Conservation (phyloP, 768 basidiomycete species). For the Boletus reticuloceps region DNA sequence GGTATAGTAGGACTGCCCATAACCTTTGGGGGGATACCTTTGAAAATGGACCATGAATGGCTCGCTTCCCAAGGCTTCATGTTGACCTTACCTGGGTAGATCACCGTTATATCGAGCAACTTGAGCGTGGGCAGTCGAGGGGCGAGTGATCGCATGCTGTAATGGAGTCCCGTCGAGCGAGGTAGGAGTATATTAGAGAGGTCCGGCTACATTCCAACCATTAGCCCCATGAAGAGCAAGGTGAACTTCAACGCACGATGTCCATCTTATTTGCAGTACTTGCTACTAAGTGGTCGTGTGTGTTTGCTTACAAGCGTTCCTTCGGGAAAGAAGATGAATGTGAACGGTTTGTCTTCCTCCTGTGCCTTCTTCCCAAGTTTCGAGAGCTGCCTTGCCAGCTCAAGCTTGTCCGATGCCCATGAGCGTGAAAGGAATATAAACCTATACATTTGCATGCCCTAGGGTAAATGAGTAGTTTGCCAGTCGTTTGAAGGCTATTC, state of each 20-base stretch:
- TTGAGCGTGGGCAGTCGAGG: conserved; percentile 75
- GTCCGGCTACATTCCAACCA: conserved; percentile 54
- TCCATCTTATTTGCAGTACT: conserved; percentile 87
- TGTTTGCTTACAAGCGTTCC: conserved; percentile 89
- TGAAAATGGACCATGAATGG: not conserved
- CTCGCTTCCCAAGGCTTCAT: not conserved
- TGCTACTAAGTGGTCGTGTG: conserved; percentile 81
- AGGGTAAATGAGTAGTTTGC: conserved; percentile 1
- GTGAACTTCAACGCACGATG: conserved; percentile 58
- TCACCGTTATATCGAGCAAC: conserved; percentile 87
- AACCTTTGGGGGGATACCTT: conserved; percentile 75
- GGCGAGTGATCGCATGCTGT: conserved; percentile 76
- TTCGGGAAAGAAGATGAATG: conserved; percentile 90
- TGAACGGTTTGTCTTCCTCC: conserved; percentile 65
- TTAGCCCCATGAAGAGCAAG: conserved; percentile 11
- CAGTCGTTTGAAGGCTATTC: conserved; percentile 16
- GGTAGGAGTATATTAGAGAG: conserved; percentile 82
- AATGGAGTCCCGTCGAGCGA: conserved; percentile 87
- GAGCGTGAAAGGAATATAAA: conserved; percentile 93
- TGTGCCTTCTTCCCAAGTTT: conserved; percentile 70
- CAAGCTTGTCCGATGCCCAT: conserved; percentile 80
- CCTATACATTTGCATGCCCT: conserved; percentile 93
- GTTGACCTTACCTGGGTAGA: conserved; percentile 71
- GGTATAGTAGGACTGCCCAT: conserved; percentile 88
- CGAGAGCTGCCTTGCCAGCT: conserved; percentile 64